Percentiles rank a stretch among this genome's conserved stretches.
Evolutionary conservation across 306 rosid species (phyloP).

Genomic region (Mimosa bimucronata): DNA sequence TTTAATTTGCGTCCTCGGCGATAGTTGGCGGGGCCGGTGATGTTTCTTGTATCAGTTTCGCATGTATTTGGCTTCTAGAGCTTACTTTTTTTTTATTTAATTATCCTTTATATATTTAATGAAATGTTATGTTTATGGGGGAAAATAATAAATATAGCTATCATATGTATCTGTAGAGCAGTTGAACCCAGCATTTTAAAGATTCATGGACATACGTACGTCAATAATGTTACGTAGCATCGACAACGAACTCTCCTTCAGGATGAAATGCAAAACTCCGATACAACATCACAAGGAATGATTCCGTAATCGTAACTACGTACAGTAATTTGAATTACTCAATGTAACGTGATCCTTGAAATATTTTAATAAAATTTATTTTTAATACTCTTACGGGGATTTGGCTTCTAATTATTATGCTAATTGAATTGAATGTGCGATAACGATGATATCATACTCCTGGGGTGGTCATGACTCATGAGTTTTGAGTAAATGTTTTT

Average conservation of each 20-base stretch:
- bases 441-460: neutral
- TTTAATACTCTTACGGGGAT: neutral
- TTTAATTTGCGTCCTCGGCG: too few relatives aligned
- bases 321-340: neutral
- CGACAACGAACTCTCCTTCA: neutral
- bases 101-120: too few relatives aligned
- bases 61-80: too few relatives aligned
- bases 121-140: neutral
- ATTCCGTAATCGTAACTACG: too few relatives aligned
- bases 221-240: neutral
- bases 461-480: neutral
- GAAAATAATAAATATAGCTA: too few relatives aligned
- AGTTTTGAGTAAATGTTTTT: too few relatives aligned
- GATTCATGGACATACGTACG: neutral
- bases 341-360: neutral
- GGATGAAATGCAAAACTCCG: neutral
- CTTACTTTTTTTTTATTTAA: too few relatives aligned
- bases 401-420: neutral
- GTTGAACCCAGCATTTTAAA: neutral
- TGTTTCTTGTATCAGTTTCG: too few relatives aligned
- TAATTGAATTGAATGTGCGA: neutral
- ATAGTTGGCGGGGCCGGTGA: too few relatives aligned
- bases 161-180: neutral
- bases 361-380: neutral
- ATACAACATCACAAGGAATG: neutral